These are phyloP conservation scores for Eucalyptus grandis DNA, from an alignment of 345 rosid species.

Conservation along the genomic window DNA sequence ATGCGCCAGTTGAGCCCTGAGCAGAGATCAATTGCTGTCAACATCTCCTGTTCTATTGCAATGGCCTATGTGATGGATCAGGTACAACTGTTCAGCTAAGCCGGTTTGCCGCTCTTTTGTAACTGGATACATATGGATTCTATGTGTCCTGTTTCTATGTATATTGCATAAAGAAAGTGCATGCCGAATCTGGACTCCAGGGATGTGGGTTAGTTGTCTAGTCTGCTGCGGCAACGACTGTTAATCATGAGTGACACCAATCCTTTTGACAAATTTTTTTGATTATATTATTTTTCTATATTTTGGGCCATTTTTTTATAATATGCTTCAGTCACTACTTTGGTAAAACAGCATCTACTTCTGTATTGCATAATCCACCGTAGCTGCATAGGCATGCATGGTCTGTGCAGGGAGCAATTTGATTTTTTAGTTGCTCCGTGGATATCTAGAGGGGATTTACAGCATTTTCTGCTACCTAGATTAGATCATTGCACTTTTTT, in stretches of 20 bases:
- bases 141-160: neutral
- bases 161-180: neutral
- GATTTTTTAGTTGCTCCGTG: neutral
- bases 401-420: neutral
- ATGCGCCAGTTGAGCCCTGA: conserved; percentile 36
- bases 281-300: neutral
- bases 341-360: neutral
- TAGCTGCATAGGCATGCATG: neutral
- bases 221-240: neutral
- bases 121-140: neutral
- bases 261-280: neutral
- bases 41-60: conserved; percentile 62
- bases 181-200: neutral
- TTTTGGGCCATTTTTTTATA: neutral
- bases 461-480: neutral
- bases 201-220: neutral
- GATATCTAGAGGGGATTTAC: neutral
- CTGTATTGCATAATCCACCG: neutral
- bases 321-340: neutral
- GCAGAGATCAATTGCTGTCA: conserved; percentile 61
- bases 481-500: neutral
- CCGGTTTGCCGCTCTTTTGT: neutral
- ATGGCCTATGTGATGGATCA: conserved; percentile 98
- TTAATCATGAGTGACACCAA: neutral
- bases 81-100: conserved; percentile 20